Conservation (phyloP, 2,329 filamentous ascomycete genomes). For the Xylogone sp. region DNA sequence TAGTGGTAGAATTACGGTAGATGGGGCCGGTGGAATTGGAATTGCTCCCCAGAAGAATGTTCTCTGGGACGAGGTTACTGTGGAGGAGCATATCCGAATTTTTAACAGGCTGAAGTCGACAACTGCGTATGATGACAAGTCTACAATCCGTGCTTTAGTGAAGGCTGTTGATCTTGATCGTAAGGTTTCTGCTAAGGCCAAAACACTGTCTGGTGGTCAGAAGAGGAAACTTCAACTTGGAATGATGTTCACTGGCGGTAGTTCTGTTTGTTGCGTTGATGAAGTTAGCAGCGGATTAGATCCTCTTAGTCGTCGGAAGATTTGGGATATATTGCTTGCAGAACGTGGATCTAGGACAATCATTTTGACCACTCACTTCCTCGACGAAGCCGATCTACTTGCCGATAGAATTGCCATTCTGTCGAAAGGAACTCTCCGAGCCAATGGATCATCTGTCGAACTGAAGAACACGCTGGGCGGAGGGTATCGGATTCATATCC, state of each 20-base stretch:
- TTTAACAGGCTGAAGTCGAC: conserved; percentile 80
- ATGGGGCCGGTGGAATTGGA: conserved; percentile 75
- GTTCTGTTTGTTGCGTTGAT: conserved; percentile 83
- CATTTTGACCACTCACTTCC: conserved; percentile 86
- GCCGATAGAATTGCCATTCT: conserved; percentile 87
- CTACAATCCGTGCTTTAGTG: conserved; percentile 61
- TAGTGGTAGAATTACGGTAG: conserved; percentile 71
- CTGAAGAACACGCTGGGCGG: conserved; percentile 79
- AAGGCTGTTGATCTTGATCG: conserved; percentile 67
- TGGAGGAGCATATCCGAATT: conserved; percentile 77
- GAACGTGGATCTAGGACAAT: conserved; percentile 81
- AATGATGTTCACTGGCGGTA: conserved; percentile 93
- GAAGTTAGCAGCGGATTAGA: conserved; percentile 89
- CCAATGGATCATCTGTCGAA: conserved; percentile 78
- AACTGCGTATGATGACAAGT: conserved; percentile 47
- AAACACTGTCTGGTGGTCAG: conserved; percentile 83
- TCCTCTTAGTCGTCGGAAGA: conserved; percentile 79
- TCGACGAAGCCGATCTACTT: conserved; percentile 88
- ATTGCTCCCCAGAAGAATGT: conserved; percentile 94
- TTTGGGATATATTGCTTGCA: conserved; percentile 89
- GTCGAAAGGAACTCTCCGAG: conserved; percentile 78
- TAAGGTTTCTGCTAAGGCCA: conserved; percentile 69
- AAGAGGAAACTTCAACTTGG: conserved; percentile 89
- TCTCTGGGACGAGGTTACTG: conserved; percentile 84
- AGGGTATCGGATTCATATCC: conserved; percentile 78